These are phyloP conservation scores for Mortierella alpina DNA, from an alignment of 192 early-diverging fungal species.

Conservation along the genomic window DNA sequence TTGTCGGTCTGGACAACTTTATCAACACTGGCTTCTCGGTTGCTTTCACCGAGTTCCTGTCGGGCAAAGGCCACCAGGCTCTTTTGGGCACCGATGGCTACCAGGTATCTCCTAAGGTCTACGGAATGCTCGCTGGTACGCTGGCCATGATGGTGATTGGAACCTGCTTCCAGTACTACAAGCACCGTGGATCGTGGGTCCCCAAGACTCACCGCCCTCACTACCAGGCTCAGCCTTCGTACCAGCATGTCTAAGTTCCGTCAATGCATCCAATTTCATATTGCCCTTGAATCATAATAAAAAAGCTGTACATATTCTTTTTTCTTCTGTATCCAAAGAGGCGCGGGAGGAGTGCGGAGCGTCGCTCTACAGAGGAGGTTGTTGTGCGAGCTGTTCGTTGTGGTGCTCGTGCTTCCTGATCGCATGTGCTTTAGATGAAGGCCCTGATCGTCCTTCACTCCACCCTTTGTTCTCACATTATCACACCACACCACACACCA, in stretches of 20 bases:
- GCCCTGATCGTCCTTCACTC: background rate
- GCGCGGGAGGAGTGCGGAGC: background rate
- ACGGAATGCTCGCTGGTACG: constrained; percentile 79
- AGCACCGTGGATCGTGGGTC: constrained; percentile 47
- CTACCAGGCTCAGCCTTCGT: constrained; percentile 28
- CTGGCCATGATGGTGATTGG: constrained; percentile 75
- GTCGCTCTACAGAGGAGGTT: no score
- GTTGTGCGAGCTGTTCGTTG: no score
- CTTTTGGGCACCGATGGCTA: constrained; percentile 51
- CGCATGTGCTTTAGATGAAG: constrained; percentile 12
- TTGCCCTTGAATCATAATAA: background rate
- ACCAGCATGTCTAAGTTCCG: constrained; percentile 37
- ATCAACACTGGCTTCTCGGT: constrained; percentile 79
- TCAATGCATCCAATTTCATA: no score
- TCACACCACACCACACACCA: background rate
- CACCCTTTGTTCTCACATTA: background rate
- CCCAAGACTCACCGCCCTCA: constrained; percentile 46
- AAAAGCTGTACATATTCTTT: background rate
- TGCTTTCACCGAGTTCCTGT: constrained; percentile 67
- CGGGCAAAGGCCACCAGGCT: constrained; percentile 23
- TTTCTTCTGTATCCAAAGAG: no score
- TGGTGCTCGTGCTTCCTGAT: background rate
- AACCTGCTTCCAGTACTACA: constrained; percentile 70
- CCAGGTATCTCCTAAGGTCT: constrained; percentile 65
- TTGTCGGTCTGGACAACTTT: constrained; percentile 87